phyloP scores from a whole-genome alignment of 495 filamentous ascomycete species.

The Hypoxylon cercidicola region DNA sequence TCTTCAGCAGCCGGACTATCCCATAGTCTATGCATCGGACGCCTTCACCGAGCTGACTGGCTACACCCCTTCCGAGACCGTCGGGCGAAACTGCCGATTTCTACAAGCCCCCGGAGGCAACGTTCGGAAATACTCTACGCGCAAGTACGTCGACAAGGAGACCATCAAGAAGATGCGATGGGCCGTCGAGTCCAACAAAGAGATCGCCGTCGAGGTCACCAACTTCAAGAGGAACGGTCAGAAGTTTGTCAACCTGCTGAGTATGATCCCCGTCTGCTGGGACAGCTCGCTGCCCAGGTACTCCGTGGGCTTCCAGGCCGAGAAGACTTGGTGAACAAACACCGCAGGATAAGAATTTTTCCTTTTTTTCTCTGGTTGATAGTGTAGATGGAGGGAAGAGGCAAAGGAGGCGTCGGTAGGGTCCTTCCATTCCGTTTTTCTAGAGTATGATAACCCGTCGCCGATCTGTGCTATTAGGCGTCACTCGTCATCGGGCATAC shows the following conservation, averaged over 20 bases:
- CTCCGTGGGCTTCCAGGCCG: conserved; percentile 58
- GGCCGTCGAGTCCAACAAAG: conserved; percentile 50
- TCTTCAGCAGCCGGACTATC: conserved; percentile 52
- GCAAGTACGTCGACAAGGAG: conserved; percentile 51
- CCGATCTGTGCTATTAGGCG: conserved; percentile 29
- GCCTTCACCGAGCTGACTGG: conserved; percentile 58
- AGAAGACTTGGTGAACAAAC: conserved; percentile 37
- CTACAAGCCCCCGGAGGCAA: conserved; percentile 56
- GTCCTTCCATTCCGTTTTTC: too few relatives aligned
- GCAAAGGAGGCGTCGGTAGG: conserved; percentile 10
- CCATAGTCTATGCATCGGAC: conserved; percentile 61
- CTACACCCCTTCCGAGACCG: conserved; percentile 52
- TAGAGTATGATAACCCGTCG: conserved; percentile 30
- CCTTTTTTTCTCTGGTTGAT: too few relatives aligned
- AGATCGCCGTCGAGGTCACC: conserved; percentile 55
- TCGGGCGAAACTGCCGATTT: conserved; percentile 65
- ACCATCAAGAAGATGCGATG: conserved; percentile 51
- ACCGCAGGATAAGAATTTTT: too few relatives aligned
- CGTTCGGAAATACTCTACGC: conserved; percentile 42
- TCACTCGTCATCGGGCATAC: conserved; percentile 13
- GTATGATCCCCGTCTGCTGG: conserved; percentile 59
- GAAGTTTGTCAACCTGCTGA: conserved; percentile 58
- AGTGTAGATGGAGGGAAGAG: background rate
- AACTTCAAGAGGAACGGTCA: conserved; percentile 63
- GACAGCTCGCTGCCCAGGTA: conserved; percentile 42